Evolutionary conservation across 768 basidiomycete species (phyloP).

Genomic region (Lyophyllum decastes): DNA sequence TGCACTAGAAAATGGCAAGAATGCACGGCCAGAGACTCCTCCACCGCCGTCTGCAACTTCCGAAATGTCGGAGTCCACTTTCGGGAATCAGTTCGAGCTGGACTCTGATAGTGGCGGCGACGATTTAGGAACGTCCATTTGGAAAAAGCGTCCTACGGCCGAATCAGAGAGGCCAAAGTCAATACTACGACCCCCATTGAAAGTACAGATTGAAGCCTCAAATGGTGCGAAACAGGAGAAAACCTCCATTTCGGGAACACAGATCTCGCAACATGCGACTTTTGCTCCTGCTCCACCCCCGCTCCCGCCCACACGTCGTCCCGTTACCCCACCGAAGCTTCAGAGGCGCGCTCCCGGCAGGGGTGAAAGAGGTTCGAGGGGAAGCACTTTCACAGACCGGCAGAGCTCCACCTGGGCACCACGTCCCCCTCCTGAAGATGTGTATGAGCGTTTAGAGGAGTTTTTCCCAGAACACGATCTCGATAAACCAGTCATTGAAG

Average conservation of each 20-base stretch:
- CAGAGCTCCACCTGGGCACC: slow-evolving; percentile 82
- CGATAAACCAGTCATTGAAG: slow-evolving; percentile 94
- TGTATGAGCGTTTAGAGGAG: slow-evolving; percentile 89
- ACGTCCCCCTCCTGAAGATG: slow-evolving; percentile 88
- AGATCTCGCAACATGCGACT: slow-evolving; percentile 16
- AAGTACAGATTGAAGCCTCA: slow-evolving; percentile 41
- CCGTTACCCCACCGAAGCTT: slow-evolving; percentile 21
- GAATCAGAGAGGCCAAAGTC: slow-evolving; percentile 27
- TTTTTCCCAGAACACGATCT: slow-evolving; percentile 97
- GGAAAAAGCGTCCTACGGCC: slow-evolving; percentile 41
- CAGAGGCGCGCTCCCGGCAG: slow-evolving; percentile 28
- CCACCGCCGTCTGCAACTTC: slow-evolving; percentile 22
- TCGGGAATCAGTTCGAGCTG: slow-evolving; percentile 31
- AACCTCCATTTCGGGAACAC: slow-evolving; percentile 2
- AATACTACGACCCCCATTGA: slow-evolving; percentile 42
- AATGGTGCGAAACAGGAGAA: slow-evolving; percentile 11
- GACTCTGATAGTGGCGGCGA: slow-evolving; percentile 52
- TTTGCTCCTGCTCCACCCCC: slow-evolving; percentile 23
- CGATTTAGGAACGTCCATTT: slow-evolving; percentile 41
- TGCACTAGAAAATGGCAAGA: background rate
- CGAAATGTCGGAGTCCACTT: slow-evolving; percentile 16
- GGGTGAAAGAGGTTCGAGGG: slow-evolving; percentile 32
- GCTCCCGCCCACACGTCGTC: slow-evolving; percentile 20
- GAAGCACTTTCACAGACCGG: slow-evolving; percentile 63
- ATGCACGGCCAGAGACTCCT: slow-evolving; percentile 13